Evolutionary conservation across 331 rosid species (phyloP).

Genomic region (Erythrophleum ivorense): DNA sequence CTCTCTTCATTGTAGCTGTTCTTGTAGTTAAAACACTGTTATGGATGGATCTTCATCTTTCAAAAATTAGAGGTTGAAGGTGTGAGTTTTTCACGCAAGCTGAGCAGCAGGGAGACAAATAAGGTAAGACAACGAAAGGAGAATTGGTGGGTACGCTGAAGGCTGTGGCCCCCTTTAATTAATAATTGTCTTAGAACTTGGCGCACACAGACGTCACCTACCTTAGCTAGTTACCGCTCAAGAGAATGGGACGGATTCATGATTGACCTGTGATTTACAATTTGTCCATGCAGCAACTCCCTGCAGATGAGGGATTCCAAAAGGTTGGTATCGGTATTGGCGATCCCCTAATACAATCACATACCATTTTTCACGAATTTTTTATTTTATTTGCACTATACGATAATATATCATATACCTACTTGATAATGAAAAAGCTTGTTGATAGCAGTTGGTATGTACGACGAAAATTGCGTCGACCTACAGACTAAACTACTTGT

Average conservation of each 20-base stretch:
- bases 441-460: no score
- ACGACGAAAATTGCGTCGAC: no score
- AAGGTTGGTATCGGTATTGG: neutral
- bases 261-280: neutral
- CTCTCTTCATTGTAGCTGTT: slow-evolving; percentile 1
- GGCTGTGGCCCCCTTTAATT: neutral
- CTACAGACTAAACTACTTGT: no score
- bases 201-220: neutral
- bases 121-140: neutral
- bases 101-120: no score
- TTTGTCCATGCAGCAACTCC: neutral
- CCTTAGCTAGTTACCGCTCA: neutral
- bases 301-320: neutral
- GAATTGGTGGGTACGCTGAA: neutral
- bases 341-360: neutral
- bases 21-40: neutral
- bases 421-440: neutral
- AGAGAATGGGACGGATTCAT: neutral
- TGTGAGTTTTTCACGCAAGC: neutral
- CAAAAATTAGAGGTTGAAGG: neutral
- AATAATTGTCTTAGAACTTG: neutral
- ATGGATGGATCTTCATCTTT: neutral
- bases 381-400: no score
- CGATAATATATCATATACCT: no score
- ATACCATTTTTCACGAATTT: no score